Conservation (phyloP, 805 yeast species). For the Saccharomycopsis amapae region DNA sequence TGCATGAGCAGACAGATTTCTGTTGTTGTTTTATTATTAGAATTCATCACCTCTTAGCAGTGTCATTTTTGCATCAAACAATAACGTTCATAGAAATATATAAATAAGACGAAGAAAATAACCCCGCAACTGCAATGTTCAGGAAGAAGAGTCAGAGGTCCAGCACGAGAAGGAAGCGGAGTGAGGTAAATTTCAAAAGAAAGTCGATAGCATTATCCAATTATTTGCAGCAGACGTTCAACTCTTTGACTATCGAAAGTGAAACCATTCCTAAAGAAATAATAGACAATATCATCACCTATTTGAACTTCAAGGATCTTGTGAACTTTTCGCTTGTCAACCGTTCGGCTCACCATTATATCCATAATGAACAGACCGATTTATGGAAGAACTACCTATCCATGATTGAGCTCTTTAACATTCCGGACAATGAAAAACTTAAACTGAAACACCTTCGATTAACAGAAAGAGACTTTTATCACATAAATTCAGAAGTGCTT, state of each 20-base stretch:
- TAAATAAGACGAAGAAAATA: too few relatives aligned
- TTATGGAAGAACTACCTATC: constrained; percentile 16
- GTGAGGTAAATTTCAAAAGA: constrained; percentile 16
- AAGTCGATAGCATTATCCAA: constrained; percentile 18
- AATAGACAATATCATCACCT: constrained; percentile 12
- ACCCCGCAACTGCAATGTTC: constrained; percentile 9
- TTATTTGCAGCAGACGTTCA: constrained; percentile 13
- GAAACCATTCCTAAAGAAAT: constrained; percentile 11
- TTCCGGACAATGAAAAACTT: background rate
- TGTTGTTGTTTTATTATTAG: too few relatives aligned
- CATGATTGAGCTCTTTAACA: constrained; percentile 9
- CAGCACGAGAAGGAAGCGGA: constrained; percentile 5
- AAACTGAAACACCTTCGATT: constrained; percentile 6
- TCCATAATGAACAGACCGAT: constrained; percentile 10
- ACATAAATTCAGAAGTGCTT: constrained; percentile 10
- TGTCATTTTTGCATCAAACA: too few relatives aligned
- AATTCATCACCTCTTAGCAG: too few relatives aligned
- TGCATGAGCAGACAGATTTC: too few relatives aligned
- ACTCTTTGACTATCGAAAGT: background rate
- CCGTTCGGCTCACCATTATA: constrained; percentile 15
- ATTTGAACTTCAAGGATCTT: constrained; percentile 16
- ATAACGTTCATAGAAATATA: too few relatives aligned
- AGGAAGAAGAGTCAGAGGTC: constrained; percentile 7
- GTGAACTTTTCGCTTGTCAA: constrained; percentile 15
- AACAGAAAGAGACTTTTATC: constrained; percentile 12